Percentiles rank a stretch among this genome's conserved stretches.
phyloP scores from a whole-genome alignment of 2,329 filamentous ascomycete genomes.

The Fusarium luffae region DNA sequence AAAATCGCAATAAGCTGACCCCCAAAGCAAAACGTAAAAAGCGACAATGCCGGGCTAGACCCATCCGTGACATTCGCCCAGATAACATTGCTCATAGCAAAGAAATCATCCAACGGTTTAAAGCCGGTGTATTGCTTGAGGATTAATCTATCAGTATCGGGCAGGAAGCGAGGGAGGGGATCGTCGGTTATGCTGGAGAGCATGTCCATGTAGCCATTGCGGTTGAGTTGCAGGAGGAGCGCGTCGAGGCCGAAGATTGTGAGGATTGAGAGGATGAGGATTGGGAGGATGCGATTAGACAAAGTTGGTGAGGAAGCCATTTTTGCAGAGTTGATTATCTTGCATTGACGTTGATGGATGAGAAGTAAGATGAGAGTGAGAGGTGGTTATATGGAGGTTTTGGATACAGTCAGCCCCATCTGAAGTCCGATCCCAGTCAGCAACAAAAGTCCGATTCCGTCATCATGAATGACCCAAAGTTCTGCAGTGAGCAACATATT shows the following conservation, averaged over 20 bases:
- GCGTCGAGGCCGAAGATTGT: constrained; percentile 39
- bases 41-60: constrained; percentile 35
- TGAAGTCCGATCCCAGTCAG: not conserved
- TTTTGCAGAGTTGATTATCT: not conserved
- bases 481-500: not conserved
- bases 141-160: constrained; percentile 32
- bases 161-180: constrained; percentile 32
- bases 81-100: constrained; percentile 36
- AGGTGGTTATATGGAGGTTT: not conserved
- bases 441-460: not conserved
- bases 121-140: constrained; percentile 38
- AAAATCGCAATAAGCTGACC: constrained; percentile 38
- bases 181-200: constrained; percentile 27
- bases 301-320: constrained; percentile 11
- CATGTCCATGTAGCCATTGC: constrained; percentile 37
- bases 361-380: not conserved
- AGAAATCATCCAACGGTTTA: constrained; percentile 26
- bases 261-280: constrained; percentile 29
- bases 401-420: constrained; percentile 11
- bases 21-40: constrained; percentile 40
- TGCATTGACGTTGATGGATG: too few species aligned
- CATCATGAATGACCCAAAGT: not conserved
- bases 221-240: constrained; percentile 37
- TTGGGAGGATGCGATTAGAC: constrained; percentile 20
- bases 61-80: constrained; percentile 42